Evolutionary conservation across 108 stramenopile species (phyloP).

Genomic region (Fragilariopsis cylindrus): DNA sequence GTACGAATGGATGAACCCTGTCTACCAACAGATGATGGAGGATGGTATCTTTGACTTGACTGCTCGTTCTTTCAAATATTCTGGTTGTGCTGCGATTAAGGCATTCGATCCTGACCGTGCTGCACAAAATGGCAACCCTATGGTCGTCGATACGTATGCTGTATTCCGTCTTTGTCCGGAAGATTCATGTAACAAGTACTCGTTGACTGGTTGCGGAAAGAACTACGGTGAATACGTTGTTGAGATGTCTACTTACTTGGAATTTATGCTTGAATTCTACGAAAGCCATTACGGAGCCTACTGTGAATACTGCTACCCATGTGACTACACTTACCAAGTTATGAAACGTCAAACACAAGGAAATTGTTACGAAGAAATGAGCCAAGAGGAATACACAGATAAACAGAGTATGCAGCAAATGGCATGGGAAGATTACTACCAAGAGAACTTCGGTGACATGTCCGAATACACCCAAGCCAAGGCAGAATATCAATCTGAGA

Average conservation of each 20-base stretch:
- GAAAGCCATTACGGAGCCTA: conserved; percentile 61
- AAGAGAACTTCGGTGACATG: conserved; percentile 20
- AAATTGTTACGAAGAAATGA: conserved; percentile 6
- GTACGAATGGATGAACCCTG: conserved; percentile 18
- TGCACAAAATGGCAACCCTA: conserved; percentile 31
- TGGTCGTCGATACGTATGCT: conserved; percentile 65
- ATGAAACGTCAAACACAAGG: background rate
- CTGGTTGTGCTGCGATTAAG: conserved; percentile 80
- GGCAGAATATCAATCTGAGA: conserved; percentile 15
- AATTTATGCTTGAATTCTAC: conserved; percentile 51
- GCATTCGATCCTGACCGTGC: conserved; percentile 46
- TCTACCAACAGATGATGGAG: conserved; percentile 17
- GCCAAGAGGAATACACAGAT: conserved; percentile 12
- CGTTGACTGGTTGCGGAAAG: conserved; percentile 58
- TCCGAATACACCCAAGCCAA: conserved; percentile 13
- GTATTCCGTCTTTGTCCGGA: conserved; percentile 81
- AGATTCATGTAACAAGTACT: conserved; percentile 54
- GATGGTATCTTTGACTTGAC: conserved; percentile 62
- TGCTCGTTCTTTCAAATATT: conserved; percentile 77
- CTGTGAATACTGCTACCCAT: conserved; percentile 75
- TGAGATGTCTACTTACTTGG: conserved; percentile 73
- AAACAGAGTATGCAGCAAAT: conserved; percentile 5
- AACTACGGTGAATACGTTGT: conserved; percentile 88
- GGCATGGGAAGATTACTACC: conserved; percentile 29
- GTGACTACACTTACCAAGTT: conserved; percentile 28